Base-by-base conservation (phyloP, 768 basidiomycete genomes). In the Termitomyces sp. region DNA sequence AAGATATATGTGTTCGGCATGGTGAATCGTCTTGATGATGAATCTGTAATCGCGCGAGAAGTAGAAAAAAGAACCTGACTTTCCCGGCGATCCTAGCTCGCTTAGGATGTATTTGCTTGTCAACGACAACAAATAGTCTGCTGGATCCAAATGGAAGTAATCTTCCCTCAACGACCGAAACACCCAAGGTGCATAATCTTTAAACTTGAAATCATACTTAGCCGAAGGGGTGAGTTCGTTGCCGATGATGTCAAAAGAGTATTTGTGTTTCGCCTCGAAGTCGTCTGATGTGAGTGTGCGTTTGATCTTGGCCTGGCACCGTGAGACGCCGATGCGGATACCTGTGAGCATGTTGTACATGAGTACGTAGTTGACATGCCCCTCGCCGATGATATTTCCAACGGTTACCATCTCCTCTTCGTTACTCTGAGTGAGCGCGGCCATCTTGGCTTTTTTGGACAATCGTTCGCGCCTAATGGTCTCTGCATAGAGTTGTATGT, bases 341-440 rank as follows among this genome's bases (percentile, higher is more conserved):
- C 97, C 97, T 4, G 97, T 99, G 66, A 99, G 80, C 97, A 99
- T 99, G 77, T 99, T 98, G 77, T 98, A 99, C 97, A 98, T 98
- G 67, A 99, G 76, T 58, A 98, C 92, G 65, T 98, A 99, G 76
- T 99, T 99, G 71, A 90, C 95, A 73, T 99, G 97, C 66, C 86
- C 96, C 70, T 98, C 95, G n/a, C 94, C 92, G 62, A 99, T 97
- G 63, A 98, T 75, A 70, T 98, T 98, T 0, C 97, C 97, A 0
- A 98, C 92, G 13, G 95, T 73, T 4, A 88, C 87, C 29, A 81
- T 74, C 50, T 85, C 84, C 20, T 64, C 62, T 50, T 62, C 55
- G 46, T 61, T 57, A 51, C 65, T 62, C 54, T 69, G 65, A 22
- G 80, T 85, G 51, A 85, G 70, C 6, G 78, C 82, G 6, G 81